Percentiles rank a stretch among this genome's conserved stretches.
phyloP scores from a whole-genome alignment of 192 early-diverging fungal genomes.

The Coemansia erecta region DNA sequence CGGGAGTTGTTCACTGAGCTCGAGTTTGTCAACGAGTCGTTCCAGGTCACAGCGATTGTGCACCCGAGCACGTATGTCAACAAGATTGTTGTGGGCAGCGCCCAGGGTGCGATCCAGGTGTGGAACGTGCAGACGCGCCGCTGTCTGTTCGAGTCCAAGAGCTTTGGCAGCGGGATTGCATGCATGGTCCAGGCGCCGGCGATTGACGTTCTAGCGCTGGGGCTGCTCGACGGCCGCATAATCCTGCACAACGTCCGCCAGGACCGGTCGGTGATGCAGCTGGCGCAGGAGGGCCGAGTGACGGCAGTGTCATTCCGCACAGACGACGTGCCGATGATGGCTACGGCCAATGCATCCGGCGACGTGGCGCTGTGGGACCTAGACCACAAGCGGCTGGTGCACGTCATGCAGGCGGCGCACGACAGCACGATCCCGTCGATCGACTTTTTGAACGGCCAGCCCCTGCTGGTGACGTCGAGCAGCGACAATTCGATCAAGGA shows the following conservation, averaged over 20 bases:
- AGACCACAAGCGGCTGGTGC: constrained; percentile 65
- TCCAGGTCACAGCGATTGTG: constrained; percentile 71
- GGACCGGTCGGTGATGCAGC: constrained; percentile 72
- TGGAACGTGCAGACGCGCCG: constrained; percentile 86
- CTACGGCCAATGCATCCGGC: constrained; percentile 80
- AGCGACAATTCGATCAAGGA: constrained; percentile 92
- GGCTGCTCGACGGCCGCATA: constrained; percentile 83
- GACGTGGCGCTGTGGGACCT: constrained; percentile 94
- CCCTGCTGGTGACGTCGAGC: constrained; percentile 82
- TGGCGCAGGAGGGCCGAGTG: constrained; percentile 85
- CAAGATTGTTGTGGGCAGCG: constrained; percentile 87
- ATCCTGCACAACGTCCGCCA: constrained; percentile 81
- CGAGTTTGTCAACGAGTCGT: constrained; percentile 65
- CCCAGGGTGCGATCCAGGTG: constrained; percentile 84
- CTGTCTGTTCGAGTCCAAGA: constrained; percentile 77
- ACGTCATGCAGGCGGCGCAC: constrained; percentile 86
- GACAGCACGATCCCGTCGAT: constrained; percentile 70
- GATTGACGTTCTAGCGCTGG: constrained; percentile 91
- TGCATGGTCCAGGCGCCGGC: constrained; percentile 83
- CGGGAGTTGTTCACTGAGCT: constrained; percentile 70
- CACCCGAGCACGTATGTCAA: constrained; percentile 98
- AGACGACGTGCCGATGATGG: constrained; percentile 86
- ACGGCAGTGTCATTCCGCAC: constrained; percentile 91
- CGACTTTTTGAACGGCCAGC: constrained; percentile 81
- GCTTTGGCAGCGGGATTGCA: constrained; percentile 72